Evolutionary conservation across 2,329 filamentous ascomycete species (phyloP), one percentile per base, ranked within the genome.

Genomic region (Pseudogymnoascus sp.): DNA sequence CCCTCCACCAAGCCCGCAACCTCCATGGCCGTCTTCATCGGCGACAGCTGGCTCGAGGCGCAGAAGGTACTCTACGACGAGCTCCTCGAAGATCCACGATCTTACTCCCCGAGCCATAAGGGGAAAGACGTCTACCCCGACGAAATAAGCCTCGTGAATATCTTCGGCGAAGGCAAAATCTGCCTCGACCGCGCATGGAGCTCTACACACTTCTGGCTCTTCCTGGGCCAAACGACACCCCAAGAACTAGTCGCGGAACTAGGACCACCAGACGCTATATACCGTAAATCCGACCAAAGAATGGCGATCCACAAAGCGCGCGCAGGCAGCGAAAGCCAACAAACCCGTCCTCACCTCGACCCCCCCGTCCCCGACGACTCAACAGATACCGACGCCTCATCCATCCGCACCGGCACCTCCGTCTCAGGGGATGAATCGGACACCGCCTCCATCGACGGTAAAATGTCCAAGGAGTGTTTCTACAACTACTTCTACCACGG

Each of bases 401-500:
- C 89, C 3, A 82, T 82, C 62, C 86, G 89, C 67, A 88, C 87
- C 1, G 33, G 33, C 16, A 89, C 86, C 0, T 89, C 91, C 70
- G 85, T 86, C 63, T 85, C 86, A 1, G 84, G 86, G 63, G 79
- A 81, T 21, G 88, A 90, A 25, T 82, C 81, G 21, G 82, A 84
- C 14, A 82, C 84, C 47, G 85, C 86, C 31, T 82, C 84, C 31
- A 72, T 78, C 3, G 77, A 78, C 1, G 78, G 79, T 67, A 77
- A 80, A 73, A 68, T 86, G 3, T 84, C 86, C 1, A 83, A 85
- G 3, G 91, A 95, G 72, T 92, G 88, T 67, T 99, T 97, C 73
- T 97, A 94, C 76, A 97, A 97, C 74, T 99, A 99, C 74, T 99
- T 97, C 73, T 89, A 93, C 67, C 87, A 96, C 66, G 94, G 94